Conservation (phyloP, 306 rosid genomes). For the Lotus japonicus region DNA sequence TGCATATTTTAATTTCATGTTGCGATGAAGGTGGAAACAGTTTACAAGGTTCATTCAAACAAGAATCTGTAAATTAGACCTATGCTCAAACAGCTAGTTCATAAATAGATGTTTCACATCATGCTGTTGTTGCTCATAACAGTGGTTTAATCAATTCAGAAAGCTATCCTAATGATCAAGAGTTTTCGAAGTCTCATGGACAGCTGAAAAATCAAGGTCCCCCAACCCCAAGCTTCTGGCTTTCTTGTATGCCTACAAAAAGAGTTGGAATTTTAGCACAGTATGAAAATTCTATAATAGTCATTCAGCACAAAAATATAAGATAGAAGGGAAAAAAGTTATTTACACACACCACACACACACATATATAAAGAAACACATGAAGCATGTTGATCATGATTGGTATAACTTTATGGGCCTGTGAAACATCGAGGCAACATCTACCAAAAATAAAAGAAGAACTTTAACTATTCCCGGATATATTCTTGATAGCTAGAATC, state of each 20-base stretch:
- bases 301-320: background rate
- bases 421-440: background rate
- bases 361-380: background rate
- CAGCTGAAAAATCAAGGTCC: constrained; percentile 79
- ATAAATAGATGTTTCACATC: constrained; percentile 15
- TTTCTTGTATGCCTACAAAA: constrained; percentile 70
- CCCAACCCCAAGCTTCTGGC: constrained; percentile 79
- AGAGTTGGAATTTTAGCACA: background rate
- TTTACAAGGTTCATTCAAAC: background rate
- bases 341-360: too few species aligned
- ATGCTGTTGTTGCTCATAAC: constrained; percentile 1
- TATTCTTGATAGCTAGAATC: background rate
- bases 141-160: constrained; percentile 5
- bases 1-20: background rate
- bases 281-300: background rate
- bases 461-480: background rate
- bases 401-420: background rate
- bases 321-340: background rate
- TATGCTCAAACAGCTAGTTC: background rate
- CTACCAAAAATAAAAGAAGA: background rate
- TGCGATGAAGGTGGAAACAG: background rate
- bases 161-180: constrained; percentile 10
- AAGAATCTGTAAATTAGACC: background rate
- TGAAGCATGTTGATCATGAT: background rate
- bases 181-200: constrained; percentile 49